phyloP scores from a whole-genome alignment of 139 green algal genomes.

The Chlorella sp. region DNA sequence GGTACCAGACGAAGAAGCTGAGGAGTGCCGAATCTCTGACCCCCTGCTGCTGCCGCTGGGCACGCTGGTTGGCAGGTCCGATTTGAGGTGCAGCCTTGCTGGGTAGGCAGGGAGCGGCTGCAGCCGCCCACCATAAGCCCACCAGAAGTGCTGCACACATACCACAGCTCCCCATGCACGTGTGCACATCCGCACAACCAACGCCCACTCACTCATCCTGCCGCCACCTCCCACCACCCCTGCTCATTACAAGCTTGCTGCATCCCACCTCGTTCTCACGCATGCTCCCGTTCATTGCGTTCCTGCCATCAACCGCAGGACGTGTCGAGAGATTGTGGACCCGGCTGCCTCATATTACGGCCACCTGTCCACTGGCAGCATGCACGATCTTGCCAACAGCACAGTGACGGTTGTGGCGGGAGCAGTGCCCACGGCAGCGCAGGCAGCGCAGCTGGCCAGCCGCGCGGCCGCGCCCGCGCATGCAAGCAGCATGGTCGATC shows the following conservation, averaged over 20 bases:
- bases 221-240: not conserved
- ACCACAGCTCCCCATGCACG: too few species aligned
- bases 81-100: too few species aligned
- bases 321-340: not conserved
- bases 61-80: too few species aligned
- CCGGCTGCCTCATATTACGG: constrained; percentile 5
- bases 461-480: not conserved
- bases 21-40: too few species aligned
- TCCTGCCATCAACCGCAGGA: not conserved
- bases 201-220: too few species aligned
- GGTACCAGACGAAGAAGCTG: too few species aligned
- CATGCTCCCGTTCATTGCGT: not conserved
- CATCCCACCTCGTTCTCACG: not conserved
- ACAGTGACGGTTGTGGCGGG: constrained; percentile 28
- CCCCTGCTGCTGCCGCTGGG: too few species aligned
- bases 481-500: constrained; percentile 25
- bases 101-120: too few species aligned
- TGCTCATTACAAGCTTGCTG: not conserved
- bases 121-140: too few species aligned
- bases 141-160: too few species aligned
- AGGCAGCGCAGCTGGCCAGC: not conserved
- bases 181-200: not conserved
- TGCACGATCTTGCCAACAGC: constrained; percentile 32
- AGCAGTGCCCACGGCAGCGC: not conserved
- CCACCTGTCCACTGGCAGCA: not conserved